phyloP scores from a whole-genome alignment of 139 green algal genomes.

The Auxenochlorella pyrenoidosa region DNA sequence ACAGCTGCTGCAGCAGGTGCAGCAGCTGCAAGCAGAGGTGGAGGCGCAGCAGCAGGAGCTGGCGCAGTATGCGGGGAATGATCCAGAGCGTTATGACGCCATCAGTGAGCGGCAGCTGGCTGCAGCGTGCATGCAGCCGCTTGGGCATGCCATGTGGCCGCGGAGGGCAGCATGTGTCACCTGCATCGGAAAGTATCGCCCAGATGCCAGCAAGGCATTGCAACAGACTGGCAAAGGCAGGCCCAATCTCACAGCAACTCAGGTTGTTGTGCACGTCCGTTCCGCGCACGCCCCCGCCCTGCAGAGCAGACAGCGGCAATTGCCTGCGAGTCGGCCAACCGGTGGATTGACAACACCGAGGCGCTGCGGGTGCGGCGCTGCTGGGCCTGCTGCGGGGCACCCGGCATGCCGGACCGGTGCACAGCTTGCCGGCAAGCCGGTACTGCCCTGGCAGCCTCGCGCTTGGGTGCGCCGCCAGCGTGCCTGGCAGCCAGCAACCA shows the following conservation, averaged over 20 bases:
- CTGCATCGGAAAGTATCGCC: no score
- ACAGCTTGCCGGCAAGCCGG: no score
- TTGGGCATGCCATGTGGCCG: no score
- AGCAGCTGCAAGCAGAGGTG: constrained; percentile 52
- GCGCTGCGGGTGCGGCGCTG: constrained; percentile 29
- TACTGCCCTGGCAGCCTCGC: neutral
- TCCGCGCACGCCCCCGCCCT: neutral
- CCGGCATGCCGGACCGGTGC: no score
- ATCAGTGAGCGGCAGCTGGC: constrained; percentile 36
- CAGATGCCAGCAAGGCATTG: no score
- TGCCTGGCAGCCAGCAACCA: neutral
- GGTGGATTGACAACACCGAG: constrained; percentile 73
- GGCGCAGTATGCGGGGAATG: constrained; percentile 65
- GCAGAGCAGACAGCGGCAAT: constrained; percentile 42
- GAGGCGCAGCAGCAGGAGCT: constrained; percentile 27
- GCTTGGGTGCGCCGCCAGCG: no score
- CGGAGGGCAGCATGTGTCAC: no score
- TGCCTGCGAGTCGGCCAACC: constrained; percentile 69
- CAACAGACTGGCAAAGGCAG: neutral
- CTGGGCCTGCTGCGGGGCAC: no score
- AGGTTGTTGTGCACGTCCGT: no score
- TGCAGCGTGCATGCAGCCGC: neutral
- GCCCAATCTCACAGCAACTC: neutral
- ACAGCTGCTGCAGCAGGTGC: constrained; percentile 48
- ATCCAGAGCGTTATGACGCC: constrained; percentile 62